A percentile compares a stretch with the other conserved stretches of the same genome.
phyloP scores from a whole-genome alignment of 208 protist species.

The Trypanosoma theileri region DNA sequence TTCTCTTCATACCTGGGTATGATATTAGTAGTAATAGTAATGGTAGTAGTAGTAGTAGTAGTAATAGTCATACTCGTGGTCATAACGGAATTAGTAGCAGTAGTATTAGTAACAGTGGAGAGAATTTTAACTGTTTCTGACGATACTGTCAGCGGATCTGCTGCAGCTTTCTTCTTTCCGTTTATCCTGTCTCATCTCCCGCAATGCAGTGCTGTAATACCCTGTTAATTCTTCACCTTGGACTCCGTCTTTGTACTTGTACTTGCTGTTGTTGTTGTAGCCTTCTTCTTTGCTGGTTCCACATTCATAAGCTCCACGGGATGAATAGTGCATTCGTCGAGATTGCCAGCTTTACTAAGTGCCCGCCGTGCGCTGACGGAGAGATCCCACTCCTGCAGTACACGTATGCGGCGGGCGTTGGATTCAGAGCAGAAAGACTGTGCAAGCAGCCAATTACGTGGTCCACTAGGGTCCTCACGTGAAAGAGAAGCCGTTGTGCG shows the following conservation, averaged over 20 bases:
- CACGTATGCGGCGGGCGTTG: slow-evolving; percentile 31
- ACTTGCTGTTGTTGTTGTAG: slow-evolving; percentile 11
- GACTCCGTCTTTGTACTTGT: neutral
- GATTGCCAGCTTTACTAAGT: slow-evolving; percentile 29
- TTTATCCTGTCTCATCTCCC: neutral
- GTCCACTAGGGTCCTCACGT: slow-evolving; percentile 48
- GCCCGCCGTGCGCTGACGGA: slow-evolving; percentile 29
- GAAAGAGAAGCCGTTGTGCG: slow-evolving; percentile 61
- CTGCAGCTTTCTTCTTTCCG: neutral
- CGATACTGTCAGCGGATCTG: neutral
- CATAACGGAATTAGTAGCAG: too few species aligned
- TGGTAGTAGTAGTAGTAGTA: too few species aligned
- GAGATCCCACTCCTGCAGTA: slow-evolving; percentile 43
- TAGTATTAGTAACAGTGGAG: too few species aligned
- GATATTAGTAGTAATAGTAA: too few species aligned
- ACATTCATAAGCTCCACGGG: slow-evolving; percentile 80
- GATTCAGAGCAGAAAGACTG: slow-evolving; percentile 68
- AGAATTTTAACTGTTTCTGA: too few species aligned
- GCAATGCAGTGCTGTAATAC: neutral
- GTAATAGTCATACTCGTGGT: too few species aligned
- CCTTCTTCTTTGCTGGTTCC: slow-evolving; percentile 20
- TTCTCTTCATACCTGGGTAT: neutral
- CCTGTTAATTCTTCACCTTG: neutral
- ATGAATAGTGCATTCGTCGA: slow-evolving; percentile 64
- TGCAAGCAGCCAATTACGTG: slow-evolving; percentile 74